phyloP scores from a whole-genome alignment of 2,329 filamentous ascomycete species.

The Sarocladiaceae sp. region DNA sequence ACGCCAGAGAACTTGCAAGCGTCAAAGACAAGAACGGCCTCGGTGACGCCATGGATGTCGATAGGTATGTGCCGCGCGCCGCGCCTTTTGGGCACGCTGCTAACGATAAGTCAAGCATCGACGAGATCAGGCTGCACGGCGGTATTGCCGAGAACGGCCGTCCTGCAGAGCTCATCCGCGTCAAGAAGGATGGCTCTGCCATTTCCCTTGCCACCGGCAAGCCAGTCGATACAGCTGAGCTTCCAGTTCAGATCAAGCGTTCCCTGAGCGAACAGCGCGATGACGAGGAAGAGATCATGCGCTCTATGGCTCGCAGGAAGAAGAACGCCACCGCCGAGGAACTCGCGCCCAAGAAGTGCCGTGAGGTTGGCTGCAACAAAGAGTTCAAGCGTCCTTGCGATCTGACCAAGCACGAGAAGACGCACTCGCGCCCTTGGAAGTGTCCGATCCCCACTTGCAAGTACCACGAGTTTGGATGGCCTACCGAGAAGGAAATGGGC shows the following conservation, averaged over 20 bases:
- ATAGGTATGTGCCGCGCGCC: conserved; percentile 45
- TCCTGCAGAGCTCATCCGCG: conserved; percentile 77
- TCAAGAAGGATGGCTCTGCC: conserved; percentile 74
- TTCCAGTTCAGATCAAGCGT: conserved; percentile 55
- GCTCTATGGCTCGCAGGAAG: conserved; percentile 93
- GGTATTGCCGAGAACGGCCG: conserved; percentile 78
- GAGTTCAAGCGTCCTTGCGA: conserved; percentile 97
- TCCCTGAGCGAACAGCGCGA: conserved; percentile 65
- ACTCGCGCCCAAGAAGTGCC: conserved; percentile 74
- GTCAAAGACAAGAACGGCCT: conserved; percentile 63
- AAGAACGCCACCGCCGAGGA: conserved; percentile 87
- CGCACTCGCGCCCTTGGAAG: conserved; percentile 94
- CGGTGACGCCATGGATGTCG: conserved; percentile 53
- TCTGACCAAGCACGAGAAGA: conserved; percentile 97
- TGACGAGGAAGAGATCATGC: conserved; percentile 77
- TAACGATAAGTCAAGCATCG: conserved; percentile 34
- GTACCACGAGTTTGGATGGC: conserved; percentile 86
- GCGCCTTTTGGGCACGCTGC: conserved; percentile 21
- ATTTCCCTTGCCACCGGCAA: conserved; percentile 73
- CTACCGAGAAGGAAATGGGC: conserved; percentile 95
- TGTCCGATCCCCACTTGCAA: conserved; percentile 80
- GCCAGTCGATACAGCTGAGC: conserved; percentile 52
- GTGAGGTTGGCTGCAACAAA: conserved; percentile 74
- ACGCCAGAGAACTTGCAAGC: conserved; percentile 78
- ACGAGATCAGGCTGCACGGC: conserved; percentile 76